Conservation (phyloP, 139 green algal species). For the Monoraphidium neglectum region DNA sequence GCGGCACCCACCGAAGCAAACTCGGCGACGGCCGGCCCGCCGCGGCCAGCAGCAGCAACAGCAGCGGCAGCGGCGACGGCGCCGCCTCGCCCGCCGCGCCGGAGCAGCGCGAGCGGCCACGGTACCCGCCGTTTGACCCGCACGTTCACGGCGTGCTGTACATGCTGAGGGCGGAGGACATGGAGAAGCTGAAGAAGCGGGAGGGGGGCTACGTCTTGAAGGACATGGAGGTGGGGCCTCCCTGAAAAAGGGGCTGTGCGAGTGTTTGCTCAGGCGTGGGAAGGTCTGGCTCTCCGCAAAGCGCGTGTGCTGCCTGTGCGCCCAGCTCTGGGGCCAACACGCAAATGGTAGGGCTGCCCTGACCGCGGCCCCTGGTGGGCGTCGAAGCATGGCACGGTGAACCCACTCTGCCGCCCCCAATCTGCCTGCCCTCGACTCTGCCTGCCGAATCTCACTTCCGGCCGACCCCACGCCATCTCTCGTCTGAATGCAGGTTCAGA, state of each 20-base stretch:
- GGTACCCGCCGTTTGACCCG: constrained; percentile 14
- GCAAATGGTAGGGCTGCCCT: no score
- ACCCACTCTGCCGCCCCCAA: no score
- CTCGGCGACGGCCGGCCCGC: background rate
- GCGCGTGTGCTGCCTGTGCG: no score
- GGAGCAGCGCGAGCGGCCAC: background rate
- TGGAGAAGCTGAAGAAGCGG: constrained; percentile 36
- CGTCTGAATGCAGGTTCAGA: constrained; percentile 41
- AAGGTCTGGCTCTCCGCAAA: no score
- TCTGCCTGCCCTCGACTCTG: no score
- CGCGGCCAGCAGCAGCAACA: no score
- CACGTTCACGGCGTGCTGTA: constrained; percentile 55
- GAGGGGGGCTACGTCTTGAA: constrained; percentile 43
- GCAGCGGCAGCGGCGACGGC: background rate
- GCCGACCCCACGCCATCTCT: no score
- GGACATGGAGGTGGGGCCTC: constrained; percentile 34
- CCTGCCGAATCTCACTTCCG: no score
- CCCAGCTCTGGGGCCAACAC: no score
- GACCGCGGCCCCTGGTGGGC: background rate
- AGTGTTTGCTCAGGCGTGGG: no score
- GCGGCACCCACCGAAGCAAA: background rate
- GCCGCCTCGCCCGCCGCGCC: background rate
- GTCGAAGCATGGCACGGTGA: background rate
- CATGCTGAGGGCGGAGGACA: constrained; percentile 28
- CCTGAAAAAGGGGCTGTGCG: background rate